Percentiles rank a stretch among this genome's conserved stretches.
Conservation (phyloP, 2,329 filamentous ascomycete species). For the Dryadomyces quercus-mongolicae region DNA sequence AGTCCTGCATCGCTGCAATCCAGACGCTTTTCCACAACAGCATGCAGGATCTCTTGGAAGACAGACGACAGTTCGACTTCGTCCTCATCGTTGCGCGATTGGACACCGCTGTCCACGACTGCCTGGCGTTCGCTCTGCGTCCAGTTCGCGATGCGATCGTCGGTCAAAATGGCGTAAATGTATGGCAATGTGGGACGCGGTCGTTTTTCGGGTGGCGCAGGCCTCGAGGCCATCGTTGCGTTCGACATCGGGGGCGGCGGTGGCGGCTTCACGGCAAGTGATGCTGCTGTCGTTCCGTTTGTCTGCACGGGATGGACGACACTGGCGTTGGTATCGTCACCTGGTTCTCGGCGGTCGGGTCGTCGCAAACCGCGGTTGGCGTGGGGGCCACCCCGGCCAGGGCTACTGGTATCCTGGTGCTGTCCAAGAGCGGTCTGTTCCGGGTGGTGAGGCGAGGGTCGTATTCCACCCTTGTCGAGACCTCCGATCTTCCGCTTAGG, state of each 20-base stretch:
- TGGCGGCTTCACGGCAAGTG: background rate
- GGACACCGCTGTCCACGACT: conserved; percentile 51
- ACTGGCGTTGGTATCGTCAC: conserved; percentile 13
- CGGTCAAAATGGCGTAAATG: conserved; percentile 65
- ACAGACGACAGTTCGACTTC: conserved; percentile 55
- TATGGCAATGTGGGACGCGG: conserved; percentile 29
- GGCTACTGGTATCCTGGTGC: conserved; percentile 24
- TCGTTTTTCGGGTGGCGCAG: conserved; percentile 12
- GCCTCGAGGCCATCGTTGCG: conserved; percentile 1
- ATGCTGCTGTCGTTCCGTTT: background rate
- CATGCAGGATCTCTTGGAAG: conserved; percentile 75
- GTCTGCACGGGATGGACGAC: background rate
- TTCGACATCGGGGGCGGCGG: background rate
- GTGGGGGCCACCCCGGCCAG: conserved; percentile 29
- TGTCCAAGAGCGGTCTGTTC: conserved; percentile 42
- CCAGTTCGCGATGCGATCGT: conserved; percentile 59
- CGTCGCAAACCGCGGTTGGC: conserved; percentile 29
- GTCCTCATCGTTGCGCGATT: conserved; percentile 57
- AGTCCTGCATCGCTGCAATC: conserved; percentile 56
- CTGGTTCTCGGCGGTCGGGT: conserved; percentile 38
- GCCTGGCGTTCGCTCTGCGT: conserved; percentile 47
- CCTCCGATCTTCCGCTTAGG: conserved; percentile 45
- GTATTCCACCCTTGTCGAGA: conserved; percentile 33
- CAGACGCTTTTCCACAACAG: conserved; percentile 58
- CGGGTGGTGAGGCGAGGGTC: conserved; percentile 52